Evolutionary conservation across 441 rosid species (phyloP).

Genomic region (Hypseocharis bilobata): DNA sequence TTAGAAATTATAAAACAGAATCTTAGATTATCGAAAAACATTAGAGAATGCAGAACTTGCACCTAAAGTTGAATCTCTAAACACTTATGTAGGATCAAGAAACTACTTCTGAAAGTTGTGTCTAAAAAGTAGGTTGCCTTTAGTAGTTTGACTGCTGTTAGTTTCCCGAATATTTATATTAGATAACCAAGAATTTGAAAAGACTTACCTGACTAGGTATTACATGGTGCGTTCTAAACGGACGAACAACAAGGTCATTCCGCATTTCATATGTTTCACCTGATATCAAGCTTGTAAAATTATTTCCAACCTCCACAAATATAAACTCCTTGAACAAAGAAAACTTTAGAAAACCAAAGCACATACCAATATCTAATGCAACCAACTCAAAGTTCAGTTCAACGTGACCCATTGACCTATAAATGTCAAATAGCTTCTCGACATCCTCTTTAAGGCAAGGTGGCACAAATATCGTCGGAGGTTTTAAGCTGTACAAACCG

Average conservation of each 20-base stretch:
- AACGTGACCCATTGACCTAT: conserved; percentile 38
- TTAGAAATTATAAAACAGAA: neutral
- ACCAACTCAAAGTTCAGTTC: conserved; percentile 66
- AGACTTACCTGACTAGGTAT: conserved; percentile 73
- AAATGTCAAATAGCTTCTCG: conserved; percentile 42
- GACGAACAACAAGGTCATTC: conserved; percentile 70
- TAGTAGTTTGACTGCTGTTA: neutral
- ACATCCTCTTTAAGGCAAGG: conserved; percentile 74
- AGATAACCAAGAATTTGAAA: conserved; percentile 2
- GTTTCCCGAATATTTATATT: neutral
- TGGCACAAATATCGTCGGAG: conserved; percentile 76
- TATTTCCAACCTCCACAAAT: conserved; percentile 8
- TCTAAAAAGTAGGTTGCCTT: neutral
- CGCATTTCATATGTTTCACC: conserved; percentile 87
- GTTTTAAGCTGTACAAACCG: conserved; percentile 74
- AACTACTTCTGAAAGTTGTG: neutral
- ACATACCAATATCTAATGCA: conserved; percentile 66
- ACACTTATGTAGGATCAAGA: neutral
- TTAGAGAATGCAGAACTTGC: neutral
- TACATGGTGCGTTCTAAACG: conserved; percentile 74
- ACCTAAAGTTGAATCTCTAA: neutral
- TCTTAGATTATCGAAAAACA: neutral
- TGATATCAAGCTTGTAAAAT: conserved; percentile 29
- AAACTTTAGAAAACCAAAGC: conserved; percentile 18
- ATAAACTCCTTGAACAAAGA: neutral